A percentile compares a stretch with the other conserved stretches of the same genome.
Evolutionary conservation across 768 basidiomycete genomes (phyloP).

Genomic region (Epithele typhae): DNA sequence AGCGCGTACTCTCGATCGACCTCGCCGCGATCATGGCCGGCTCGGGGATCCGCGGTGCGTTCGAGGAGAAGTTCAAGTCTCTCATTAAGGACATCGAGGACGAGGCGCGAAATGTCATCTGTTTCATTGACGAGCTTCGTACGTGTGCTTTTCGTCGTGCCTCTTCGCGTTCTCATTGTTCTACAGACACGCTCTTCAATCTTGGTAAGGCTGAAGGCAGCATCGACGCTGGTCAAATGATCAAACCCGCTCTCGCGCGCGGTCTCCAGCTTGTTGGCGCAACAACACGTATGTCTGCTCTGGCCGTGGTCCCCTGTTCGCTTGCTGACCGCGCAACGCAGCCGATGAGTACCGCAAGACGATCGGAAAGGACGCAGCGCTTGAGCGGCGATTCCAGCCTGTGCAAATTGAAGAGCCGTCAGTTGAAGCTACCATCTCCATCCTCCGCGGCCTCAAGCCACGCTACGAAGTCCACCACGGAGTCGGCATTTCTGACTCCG

Average conservation of each 20-base stretch:
- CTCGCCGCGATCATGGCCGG: constrained; percentile 83
- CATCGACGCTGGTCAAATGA: constrained; percentile 91
- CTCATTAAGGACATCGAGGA: constrained; percentile 88
- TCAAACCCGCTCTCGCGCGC: constrained; percentile 84
- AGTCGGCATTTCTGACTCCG: constrained; percentile 85
- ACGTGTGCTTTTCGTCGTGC: constrained; percentile 30
- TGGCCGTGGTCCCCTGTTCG: neutral
- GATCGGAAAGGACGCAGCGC: constrained; percentile 87
- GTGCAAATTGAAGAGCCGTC: constrained; percentile 86
- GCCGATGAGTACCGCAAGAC: constrained; percentile 89
- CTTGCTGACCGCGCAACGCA: constrained; percentile 25
- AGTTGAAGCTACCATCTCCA: constrained; percentile 79
- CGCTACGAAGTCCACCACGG: constrained; percentile 92
- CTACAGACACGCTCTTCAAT: constrained; percentile 71
- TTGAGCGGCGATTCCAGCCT: constrained; percentile 89
- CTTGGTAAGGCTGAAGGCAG: constrained; percentile 90
- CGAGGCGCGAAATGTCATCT: constrained; percentile 80
- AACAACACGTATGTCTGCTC: constrained; percentile 60
- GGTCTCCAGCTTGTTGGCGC: constrained; percentile 89
- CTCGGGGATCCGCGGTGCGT: constrained; percentile 87
- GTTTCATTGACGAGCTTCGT: constrained; percentile 95
- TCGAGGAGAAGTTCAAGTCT: constrained; percentile 91
- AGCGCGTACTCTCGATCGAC: constrained; percentile 85
- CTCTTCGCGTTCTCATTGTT: neutral
- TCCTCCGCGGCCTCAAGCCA: constrained; percentile 80